A percentile compares a stretch with the other conserved stretches of the same genome.
These are phyloP conservation scores for Biancaea sappan DNA, from an alignment of 306 rosid species.

Conservation along the genomic window DNA sequence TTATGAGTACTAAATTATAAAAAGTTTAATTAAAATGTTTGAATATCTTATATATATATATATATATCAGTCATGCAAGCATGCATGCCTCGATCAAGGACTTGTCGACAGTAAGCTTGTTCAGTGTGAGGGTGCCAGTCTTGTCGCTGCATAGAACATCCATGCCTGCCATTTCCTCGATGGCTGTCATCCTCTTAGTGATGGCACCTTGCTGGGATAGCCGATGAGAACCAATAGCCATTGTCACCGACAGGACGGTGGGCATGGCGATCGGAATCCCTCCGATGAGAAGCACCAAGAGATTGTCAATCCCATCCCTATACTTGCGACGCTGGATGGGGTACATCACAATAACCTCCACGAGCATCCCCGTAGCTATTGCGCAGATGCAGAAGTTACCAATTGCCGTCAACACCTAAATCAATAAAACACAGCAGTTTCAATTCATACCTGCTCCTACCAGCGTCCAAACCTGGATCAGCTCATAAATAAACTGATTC, in stretches of 20 bases:
- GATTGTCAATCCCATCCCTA: slow-evolving; percentile 82
- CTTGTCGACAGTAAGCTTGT: slow-evolving; percentile 87
- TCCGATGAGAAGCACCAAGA: slow-evolving; percentile 90
- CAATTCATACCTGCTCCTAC: no score
- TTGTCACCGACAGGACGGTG: slow-evolving; percentile 89
- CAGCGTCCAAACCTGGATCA: no score
- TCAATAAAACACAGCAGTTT: no score
- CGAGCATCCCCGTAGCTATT: slow-evolving; percentile 69
- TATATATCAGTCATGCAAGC: no score
- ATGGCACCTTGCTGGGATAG: slow-evolving; percentile 89
- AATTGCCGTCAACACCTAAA: slow-evolving; percentile 78
- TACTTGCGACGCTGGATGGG: slow-evolving; percentile 76
- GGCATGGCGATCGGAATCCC: slow-evolving; percentile 99
- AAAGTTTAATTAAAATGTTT: no score
- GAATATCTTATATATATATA: no score
- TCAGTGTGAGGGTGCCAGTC: slow-evolving; percentile 88
- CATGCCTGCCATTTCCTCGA: slow-evolving; percentile 97
- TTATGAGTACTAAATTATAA: neutral
- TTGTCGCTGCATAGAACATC: slow-evolving; percentile 93
- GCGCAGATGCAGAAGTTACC: slow-evolving; percentile 96
- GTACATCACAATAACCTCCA: slow-evolving; percentile 82
- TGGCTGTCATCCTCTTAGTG: slow-evolving; percentile 97
- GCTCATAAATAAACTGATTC: no score
- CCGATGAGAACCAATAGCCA: slow-evolving; percentile 95
- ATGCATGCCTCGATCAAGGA: slow-evolving; percentile 64